Percentiles rank a stretch among this genome's conserved stretches.
These are phyloP conservation scores for Tuber brumale DNA, from an alignment of 495 filamentous ascomycete species.

Conservation along the genomic window DNA sequence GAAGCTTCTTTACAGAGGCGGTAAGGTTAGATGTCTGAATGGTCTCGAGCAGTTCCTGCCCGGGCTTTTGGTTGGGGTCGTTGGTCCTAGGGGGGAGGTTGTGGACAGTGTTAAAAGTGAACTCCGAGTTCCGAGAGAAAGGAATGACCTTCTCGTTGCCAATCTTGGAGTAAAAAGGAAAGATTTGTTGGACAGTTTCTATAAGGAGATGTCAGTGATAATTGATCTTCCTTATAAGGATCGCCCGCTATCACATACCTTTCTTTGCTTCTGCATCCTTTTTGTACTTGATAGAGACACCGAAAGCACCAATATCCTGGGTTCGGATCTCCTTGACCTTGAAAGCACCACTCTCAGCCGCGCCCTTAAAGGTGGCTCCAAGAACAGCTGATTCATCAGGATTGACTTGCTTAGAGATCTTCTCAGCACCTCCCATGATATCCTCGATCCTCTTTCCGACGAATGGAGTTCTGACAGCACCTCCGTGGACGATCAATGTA, in stretches of 20 bases:
- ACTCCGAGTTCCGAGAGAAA: slow-evolving; percentile 77
- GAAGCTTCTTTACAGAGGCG: slow-evolving; percentile 64
- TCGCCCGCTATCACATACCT: slow-evolving; percentile 25
- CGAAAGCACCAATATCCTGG: slow-evolving; percentile 64
- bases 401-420: slow-evolving; percentile 90
- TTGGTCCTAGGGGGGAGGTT: slow-evolving; percentile 48
- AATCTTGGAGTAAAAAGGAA: slow-evolving; percentile 67
- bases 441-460: slow-evolving; percentile 85
- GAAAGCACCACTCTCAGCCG: slow-evolving; percentile 85
- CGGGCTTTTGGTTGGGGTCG: slow-evolving; percentile 42
- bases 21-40: slow-evolving; percentile 79
- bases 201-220: slow-evolving; percentile 48
- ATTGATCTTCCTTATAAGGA: neutral
- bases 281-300: slow-evolving; percentile 60
- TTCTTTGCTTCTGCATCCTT: slow-evolving; percentile 44
- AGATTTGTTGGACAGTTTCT: slow-evolving; percentile 57
- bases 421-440: slow-evolving; percentile 60
- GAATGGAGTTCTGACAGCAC: slow-evolving; percentile 84
- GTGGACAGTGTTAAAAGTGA: slow-evolving; percentile 74
- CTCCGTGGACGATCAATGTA: slow-evolving; percentile 88
- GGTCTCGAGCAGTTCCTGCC: slow-evolving; percentile 49
- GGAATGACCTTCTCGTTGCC: slow-evolving; percentile 80
- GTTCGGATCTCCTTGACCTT: slow-evolving; percentile 91
- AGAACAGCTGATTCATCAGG: slow-evolving; percentile 95
- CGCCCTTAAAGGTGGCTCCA: slow-evolving; percentile 90